Evolutionary conservation across 2,329 filamentous ascomycete genomes (phyloP).

Genomic region (Magnaporthiopsis incrustans): DNA sequence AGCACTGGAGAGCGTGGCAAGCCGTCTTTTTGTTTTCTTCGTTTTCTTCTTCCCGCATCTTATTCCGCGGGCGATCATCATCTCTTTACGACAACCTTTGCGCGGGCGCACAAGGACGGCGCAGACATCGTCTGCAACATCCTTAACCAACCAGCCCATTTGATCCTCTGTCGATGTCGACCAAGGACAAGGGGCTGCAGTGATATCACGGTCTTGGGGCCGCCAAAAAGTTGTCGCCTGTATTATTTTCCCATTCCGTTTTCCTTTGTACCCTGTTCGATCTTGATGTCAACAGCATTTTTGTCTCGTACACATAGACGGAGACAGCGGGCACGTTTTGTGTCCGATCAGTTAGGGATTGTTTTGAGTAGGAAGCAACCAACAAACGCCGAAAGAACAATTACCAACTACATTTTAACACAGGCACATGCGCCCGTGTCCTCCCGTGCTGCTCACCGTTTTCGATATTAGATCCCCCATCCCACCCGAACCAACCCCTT

Average conservation of each 20-base stretch:
- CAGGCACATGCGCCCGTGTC: neutral
- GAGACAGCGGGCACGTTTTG: neutral
- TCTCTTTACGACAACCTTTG: neutral
- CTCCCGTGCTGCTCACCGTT: neutral
- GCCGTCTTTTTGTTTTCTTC: neutral
- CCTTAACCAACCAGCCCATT: neutral
- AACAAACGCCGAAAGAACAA: neutral
- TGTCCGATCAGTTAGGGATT: neutral
- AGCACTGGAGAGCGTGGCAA: neutral
- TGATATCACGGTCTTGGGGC: neutral
- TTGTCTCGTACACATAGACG: neutral
- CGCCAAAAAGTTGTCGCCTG: neutral
- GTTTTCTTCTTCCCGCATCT: neutral
- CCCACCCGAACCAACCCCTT: neutral
- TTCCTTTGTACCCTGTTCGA: neutral
- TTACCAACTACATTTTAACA: neutral
- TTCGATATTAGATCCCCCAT: neutral
- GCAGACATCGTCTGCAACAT: neutral
- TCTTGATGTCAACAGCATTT: neutral
- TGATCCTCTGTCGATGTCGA: neutral
- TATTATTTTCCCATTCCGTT: neutral
- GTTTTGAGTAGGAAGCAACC: neutral
- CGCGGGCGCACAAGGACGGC: neutral
- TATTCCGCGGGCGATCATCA: neutral
- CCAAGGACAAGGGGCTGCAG: too few species aligned